Evolutionary conservation across 2,329 filamentous ascomycete species (phyloP).

Genomic region (Beauveria australis): DNA sequence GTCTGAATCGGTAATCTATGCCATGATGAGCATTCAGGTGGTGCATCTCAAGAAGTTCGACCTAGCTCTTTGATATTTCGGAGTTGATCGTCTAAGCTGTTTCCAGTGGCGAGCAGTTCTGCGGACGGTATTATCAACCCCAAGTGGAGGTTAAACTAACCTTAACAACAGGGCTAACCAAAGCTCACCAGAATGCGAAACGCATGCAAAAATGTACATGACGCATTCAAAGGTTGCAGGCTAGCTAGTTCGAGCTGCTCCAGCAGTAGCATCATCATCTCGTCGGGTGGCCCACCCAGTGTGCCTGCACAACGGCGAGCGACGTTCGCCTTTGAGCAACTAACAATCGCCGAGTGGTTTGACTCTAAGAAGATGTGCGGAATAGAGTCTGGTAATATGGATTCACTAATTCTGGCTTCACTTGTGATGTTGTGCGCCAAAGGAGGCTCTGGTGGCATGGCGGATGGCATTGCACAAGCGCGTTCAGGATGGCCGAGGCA

Average conservation of each 20-base stretch:
- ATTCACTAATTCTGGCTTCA: not conserved
- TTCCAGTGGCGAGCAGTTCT: too few species aligned
- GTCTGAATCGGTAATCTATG: not conserved
- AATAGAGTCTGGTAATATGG: slow-evolving; percentile 46
- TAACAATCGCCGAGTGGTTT: slow-evolving; percentile 82
- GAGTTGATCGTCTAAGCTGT: not conserved
- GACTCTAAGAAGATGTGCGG: slow-evolving; percentile 71
- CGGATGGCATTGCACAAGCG: not conserved
- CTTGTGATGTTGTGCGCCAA: not conserved
- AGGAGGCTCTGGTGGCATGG: not conserved
- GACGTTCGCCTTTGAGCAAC: slow-evolving; percentile 54
- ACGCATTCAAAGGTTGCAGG: slow-evolving; percentile 60
- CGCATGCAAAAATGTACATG: slow-evolving; percentile 80
- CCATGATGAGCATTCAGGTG: not conserved
- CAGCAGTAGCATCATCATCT: slow-evolving; percentile 65
- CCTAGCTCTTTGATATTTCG: not conserved
- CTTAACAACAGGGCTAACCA: slow-evolving; percentile 80
- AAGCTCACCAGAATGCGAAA: slow-evolving; percentile 78
- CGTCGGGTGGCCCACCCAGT: slow-evolving; percentile 68
- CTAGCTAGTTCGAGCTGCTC: slow-evolving; percentile 61
- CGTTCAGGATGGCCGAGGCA: not conserved
- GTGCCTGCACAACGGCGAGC: slow-evolving; percentile 57
- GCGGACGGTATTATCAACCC: not conserved
- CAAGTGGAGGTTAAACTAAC: slow-evolving; percentile 48
- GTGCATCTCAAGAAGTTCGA: not conserved